A percentile compares a stretch with the other conserved stretches of the same genome.
phyloP scores from a whole-genome alignment of 192 early-diverging fungal genomes.

The Entomortierella chlamydospora region DNA sequence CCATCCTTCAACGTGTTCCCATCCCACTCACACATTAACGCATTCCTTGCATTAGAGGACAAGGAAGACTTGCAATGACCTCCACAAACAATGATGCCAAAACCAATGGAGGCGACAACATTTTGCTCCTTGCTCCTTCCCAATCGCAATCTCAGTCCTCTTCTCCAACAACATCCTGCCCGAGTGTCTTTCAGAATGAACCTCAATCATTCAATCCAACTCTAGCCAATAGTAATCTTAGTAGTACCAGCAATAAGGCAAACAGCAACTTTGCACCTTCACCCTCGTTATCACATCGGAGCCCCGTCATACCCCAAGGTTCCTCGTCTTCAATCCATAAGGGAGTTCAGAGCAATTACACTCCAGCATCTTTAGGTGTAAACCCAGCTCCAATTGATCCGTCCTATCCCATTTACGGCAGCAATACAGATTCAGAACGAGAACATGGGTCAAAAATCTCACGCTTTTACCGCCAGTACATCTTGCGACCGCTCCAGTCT shows the following conservation, averaged over 20 bases:
- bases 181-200: background rate
- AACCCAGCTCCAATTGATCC: background rate
- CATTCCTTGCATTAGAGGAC: too few relatives aligned
- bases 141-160: background rate
- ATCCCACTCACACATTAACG: too few relatives aligned
- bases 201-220: too few relatives aligned
- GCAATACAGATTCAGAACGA: background rate
- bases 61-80: background rate
- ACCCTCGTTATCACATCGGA: background rate
- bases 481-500: slow-evolving; percentile 15
- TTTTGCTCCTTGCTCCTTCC: background rate
- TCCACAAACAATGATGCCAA: background rate
- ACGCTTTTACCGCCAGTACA: slow-evolving; percentile 10
- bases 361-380: background rate
- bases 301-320: background rate
- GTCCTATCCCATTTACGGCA: too few relatives aligned
- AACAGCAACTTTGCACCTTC: slow-evolving; percentile 6
- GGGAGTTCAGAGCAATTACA: background rate
- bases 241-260: too few relatives aligned
- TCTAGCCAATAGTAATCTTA: too few relatives aligned
- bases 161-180: background rate
- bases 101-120: background rate
- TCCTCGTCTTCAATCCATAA: background rate
- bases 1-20: too few relatives aligned
- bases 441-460: slow-evolving; percentile 12